Percentiles rank a stretch among this genome's conserved stretches.
phyloP scores from a whole-genome alignment of 345 rosid genomes.

The Rhodamnia rubescens region DNA sequence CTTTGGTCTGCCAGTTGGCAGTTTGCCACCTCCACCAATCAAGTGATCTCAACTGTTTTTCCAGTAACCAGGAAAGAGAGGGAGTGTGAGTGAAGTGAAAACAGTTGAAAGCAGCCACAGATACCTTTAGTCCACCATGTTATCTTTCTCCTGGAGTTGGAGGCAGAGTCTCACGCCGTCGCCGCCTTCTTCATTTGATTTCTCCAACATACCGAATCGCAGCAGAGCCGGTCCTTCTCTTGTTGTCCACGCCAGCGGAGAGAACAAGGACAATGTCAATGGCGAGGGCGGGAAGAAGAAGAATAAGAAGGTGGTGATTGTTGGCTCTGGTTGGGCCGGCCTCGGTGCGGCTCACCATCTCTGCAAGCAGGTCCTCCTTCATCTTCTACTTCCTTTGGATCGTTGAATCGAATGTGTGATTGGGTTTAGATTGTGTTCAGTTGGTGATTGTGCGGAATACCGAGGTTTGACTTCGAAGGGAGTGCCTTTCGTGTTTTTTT shows the following conservation, averaged over 20 bases:
- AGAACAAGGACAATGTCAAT: not conserved
- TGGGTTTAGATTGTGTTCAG: not conserved
- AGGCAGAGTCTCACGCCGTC: not conserved
- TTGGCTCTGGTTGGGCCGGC: constrained; percentile 66
- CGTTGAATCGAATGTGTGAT: not conserved
- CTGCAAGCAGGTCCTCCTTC: constrained; percentile 25
- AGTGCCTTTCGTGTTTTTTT: not conserved
- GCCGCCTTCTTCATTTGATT: not conserved
- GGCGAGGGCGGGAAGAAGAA: not conserved
- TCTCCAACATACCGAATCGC: not conserved
- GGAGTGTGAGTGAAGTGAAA: not conserved
- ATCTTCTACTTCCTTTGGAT: not conserved
- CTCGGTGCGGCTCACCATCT: constrained; percentile 62
- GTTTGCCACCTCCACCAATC: not conserved
- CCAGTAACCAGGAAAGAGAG: not conserved
- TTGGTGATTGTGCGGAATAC: not conserved
- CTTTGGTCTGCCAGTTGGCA: not conserved
- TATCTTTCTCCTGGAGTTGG: not conserved
- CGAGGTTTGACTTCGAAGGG: not conserved
- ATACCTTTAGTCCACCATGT: not conserved
- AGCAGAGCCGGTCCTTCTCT: not conserved
- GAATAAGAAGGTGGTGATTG: constrained; percentile 31
- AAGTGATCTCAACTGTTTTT: not conserved
- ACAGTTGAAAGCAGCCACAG: not conserved
- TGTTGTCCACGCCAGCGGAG: not conserved